Evolutionary conservation across 257 asterid genomes (phyloP).

Genomic region (Orobanche coerulescens): DNA sequence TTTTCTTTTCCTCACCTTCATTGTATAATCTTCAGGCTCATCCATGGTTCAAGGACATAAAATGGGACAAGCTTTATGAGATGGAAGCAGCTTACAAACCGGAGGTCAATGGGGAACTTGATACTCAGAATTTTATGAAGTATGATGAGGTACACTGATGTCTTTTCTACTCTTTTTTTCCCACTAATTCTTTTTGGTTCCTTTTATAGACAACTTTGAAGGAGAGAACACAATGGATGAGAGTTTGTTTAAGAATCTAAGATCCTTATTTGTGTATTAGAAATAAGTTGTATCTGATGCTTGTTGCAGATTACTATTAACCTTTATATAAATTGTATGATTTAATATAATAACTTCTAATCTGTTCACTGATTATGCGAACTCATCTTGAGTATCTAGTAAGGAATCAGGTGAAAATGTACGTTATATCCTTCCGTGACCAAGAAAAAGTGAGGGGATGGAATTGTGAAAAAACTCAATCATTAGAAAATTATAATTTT

Average conservation of each 20-base stretch:
- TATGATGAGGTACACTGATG: constrained; percentile 53
- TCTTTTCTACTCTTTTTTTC: not conserved
- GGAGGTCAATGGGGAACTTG: constrained; percentile 66
- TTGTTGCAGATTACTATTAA: not conserved
- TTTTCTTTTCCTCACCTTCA: not conserved
- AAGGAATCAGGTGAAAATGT: not conserved
- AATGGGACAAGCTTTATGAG: constrained; percentile 59
- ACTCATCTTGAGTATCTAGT: not conserved
- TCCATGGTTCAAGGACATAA: constrained; percentile 65
- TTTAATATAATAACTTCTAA: not conserved
- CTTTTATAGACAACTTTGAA: not conserved
- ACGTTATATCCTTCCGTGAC: not conserved
- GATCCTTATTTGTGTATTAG: not conserved
- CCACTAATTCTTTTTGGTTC: not conserved
- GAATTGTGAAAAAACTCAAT: not conserved
- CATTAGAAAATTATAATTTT: no score
- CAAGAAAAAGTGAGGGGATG: not conserved
- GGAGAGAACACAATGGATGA: no score
- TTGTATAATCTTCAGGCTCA: constrained; percentile 39
- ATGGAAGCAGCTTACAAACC: constrained; percentile 76
- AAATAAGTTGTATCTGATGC: not conserved
- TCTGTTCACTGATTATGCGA: not conserved
- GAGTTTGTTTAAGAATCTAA: not conserved
- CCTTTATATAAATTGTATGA: not conserved
- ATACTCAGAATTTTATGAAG: constrained; percentile 67